Conservation (phyloP, 495 filamentous ascomycete species). For the Penicillium chermesinum region DNA sequence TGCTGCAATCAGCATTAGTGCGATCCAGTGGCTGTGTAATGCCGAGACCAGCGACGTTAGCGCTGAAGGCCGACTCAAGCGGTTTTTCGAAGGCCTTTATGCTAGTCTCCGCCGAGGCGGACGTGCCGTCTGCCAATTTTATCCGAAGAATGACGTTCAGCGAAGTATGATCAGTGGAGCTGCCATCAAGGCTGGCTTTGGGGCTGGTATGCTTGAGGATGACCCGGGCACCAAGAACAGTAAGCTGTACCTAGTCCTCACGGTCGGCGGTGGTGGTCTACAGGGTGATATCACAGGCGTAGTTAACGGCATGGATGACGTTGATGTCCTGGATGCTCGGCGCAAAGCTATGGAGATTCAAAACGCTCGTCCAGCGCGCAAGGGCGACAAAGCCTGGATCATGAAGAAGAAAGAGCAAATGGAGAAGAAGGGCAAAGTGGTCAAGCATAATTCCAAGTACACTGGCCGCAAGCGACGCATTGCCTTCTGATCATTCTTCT, state of each 20-base stretch:
- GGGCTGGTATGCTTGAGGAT: slow-evolving; percentile 91
- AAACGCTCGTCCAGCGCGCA: slow-evolving; percentile 50
- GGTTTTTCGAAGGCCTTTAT: slow-evolving; percentile 94
- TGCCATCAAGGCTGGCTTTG: slow-evolving; percentile 89
- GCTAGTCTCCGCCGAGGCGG: slow-evolving; percentile 77
- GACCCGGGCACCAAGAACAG: slow-evolving; percentile 91
- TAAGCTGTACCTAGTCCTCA: slow-evolving; percentile 91
- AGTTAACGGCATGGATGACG: slow-evolving; percentile 79
- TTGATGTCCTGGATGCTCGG: slow-evolving; percentile 71
- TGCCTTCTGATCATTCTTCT: slow-evolving; percentile 34
- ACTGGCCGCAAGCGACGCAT: slow-evolving; percentile 80
- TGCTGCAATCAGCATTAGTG: slow-evolving; percentile 88
- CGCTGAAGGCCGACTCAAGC: slow-evolving; percentile 63
- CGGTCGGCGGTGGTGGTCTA: slow-evolving; percentile 75
- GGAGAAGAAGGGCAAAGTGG: slow-evolving; percentile 88
- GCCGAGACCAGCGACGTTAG: slow-evolving; percentile 82
- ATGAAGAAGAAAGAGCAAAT: slow-evolving; percentile 93
- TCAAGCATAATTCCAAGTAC: slow-evolving; percentile 85
- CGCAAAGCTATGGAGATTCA: slow-evolving; percentile 44
- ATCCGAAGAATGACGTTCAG: slow-evolving; percentile 91
- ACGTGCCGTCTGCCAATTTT: slow-evolving; percentile 93
- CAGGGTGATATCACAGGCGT: slow-evolving; percentile 80
- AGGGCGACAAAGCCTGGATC: slow-evolving; percentile 88
- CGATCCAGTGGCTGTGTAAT: slow-evolving; percentile 97
- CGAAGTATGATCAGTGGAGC: slow-evolving; percentile 84